Base-by-base conservation (phyloP, 2,329 filamentous ascomycete species). In the Ploettnerulaceae sp. region DNA sequence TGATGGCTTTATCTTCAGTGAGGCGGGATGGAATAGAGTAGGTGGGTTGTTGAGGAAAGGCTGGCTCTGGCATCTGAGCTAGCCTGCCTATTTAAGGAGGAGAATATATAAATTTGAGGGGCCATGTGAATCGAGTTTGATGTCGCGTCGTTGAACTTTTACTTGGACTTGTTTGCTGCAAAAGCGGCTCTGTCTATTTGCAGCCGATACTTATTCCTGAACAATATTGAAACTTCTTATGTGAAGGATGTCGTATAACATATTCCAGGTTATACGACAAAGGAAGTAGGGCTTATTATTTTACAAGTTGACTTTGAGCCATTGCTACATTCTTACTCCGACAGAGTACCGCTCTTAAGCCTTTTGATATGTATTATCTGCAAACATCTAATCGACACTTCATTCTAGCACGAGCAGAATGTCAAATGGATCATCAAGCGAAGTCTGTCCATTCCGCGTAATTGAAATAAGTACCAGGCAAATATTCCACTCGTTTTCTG, bases 1-100 rank as follows among this genome's bases (percentile, higher is more conserved):
- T 18, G 32, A 22, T 11, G 50, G 28, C 24, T 52, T 55, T 12
- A 49, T 26, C 39, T 55, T 59, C 2, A 57, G 52, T n/a, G 59
- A 57, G n/a, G 57, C 48, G n/a, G 58, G 57, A 14, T 48, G 49
- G 33, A 57, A 55, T 2, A 54, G 29, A 3, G 54, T 57, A 24
- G 57, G 55, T 37, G 54, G 48, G 12, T 49, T 42, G 7, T 61
- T 51, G 28, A 20, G 59, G 51, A 48, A 54, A 57, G 9, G 8
- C 55, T 59, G 12, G 3, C 14, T 15, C 40, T 4, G n/a, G 18
- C 17, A 29, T 54, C 32, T 47, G 37, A 4, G 7, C 8, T n/a
- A 14, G 3, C 17, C 15, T 12, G 8, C n/a, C 4, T 5, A 6
- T 11, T 14, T 34, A 8, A 14, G 3, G 15, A n/a, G 12, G n/a